Base-by-base conservation (phyloP, 805 yeast species). In the Candida awuae region DNA sequence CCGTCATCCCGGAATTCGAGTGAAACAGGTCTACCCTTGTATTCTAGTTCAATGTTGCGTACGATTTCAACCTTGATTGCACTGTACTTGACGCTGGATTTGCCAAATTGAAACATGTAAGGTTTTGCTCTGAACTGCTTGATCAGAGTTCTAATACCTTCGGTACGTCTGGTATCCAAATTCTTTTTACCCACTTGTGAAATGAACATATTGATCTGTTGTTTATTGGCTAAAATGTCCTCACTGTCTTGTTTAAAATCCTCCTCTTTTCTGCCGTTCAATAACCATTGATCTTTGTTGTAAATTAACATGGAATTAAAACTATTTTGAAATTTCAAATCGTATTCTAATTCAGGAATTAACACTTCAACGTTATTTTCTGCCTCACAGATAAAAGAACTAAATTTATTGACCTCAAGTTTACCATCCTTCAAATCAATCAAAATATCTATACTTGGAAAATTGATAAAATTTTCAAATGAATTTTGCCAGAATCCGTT, bases 391-490 rank as follows among this genome's bases (percentile, higher is more conserved):
- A 55, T 52, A 30, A 49, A 52, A 6, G 56, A 46, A 32, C 40
- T 46, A 42, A 53, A 55, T 1, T 49, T 35, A 9, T 50, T 37
- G 10, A 47, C 29, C 28, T 47, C 49, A 13, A 56, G 37, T 14
- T 41, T 38, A 17, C 47, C 43, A 14, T 50, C 51, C n/a, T 37
- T 34, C 6, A 59, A 38, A 22, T 50, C 53, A 37, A 62, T 49
- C 52, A 61, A 53, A 8, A 62, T 38, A 37, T 62, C 66, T 30
- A 59, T 41, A 31, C 53, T 50, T 10, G 65, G 65, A 27, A 49
- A 47, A 4, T 40, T 37, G 14, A 49, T 38, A 16, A 54, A 50
- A 29, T 51, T 44, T 3, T 46, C 45, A 22, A 51, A 41, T 6
- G 38, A 23, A 13, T 39, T 39, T n/a, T 47, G 39, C 16, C 41